These are phyloP conservation scores for Lachnum nothofagi DNA, from an alignment of 2,329 filamentous ascomycete species.

Conservation along the genomic window DNA sequence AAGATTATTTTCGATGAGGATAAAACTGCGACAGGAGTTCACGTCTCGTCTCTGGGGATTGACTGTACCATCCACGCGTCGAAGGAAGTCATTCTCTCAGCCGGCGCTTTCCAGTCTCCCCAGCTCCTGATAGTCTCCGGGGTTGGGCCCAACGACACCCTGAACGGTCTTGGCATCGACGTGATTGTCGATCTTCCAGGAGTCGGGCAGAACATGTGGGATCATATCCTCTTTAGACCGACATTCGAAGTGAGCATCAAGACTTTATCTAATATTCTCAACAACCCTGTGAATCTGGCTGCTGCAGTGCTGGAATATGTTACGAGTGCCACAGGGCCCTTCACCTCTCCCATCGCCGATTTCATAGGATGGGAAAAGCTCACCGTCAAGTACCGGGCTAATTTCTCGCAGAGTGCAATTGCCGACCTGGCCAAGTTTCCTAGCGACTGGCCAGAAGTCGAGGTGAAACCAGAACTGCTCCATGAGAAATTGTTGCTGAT, in stretches of 20 bases:
- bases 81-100: constrained; percentile 19
- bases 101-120: constrained; percentile 40
- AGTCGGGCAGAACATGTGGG: constrained; percentile 47
- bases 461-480: too few species aligned
- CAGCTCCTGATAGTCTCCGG: constrained; percentile 47
- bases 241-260: constrained; percentile 6
- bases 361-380: constrained; percentile 2
- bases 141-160: constrained; percentile 40
- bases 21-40: constrained; percentile 38
- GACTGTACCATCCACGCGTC: constrained; percentile 15
- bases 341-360: constrained; percentile 13
- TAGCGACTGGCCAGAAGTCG: constrained; percentile 6
- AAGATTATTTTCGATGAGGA: constrained; percentile 40
- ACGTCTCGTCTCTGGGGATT: constrained; percentile 25
- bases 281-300: constrained; percentile 4
- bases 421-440: not conserved
- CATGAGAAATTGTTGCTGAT: too few species aligned
- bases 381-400: not conserved
- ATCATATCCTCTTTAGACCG: constrained; percentile 30
- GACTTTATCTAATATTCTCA: constrained; percentile 1
- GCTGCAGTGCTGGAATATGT: not conserved
- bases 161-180: constrained; percentile 41
- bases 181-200: constrained; percentile 43
- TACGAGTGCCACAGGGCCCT: not conserved
- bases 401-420: not conserved